A percentile compares a stretch with the other conserved stretches of the same genome.
phyloP scores from a whole-genome alignment of 2,329 filamentous ascomycete species.

The Colletotrichum sansevieriae region DNA sequence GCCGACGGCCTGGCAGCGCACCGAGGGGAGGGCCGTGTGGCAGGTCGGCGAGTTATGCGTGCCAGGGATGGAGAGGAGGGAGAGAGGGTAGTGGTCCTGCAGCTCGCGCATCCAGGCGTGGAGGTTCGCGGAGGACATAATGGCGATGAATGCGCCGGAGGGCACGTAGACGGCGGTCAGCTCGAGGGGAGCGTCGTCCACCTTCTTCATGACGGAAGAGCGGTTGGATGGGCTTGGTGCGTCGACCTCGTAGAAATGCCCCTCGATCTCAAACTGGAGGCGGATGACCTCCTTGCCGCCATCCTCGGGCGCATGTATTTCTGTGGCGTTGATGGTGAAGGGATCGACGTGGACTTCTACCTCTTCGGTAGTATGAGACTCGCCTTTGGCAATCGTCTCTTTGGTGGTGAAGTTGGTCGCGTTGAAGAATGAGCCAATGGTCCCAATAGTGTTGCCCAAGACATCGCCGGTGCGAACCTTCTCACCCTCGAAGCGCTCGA shows the following conservation, averaged over 20 bases:
- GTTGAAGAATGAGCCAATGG: slow-evolving; percentile 59
- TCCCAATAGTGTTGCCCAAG: slow-evolving; percentile 59
- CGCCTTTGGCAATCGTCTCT: slow-evolving; percentile 61
- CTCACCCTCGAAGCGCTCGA: slow-evolving; percentile 78
- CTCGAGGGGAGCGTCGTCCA: slow-evolving; percentile 65
- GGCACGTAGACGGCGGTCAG: slow-evolving; percentile 77
- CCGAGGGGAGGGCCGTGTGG: slow-evolving; percentile 87
- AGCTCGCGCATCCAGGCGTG: slow-evolving; percentile 86
- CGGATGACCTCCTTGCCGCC: slow-evolving; percentile 75
- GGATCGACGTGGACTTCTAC: slow-evolving; percentile 74
- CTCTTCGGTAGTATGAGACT: slow-evolving; percentile 72
- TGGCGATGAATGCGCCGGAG: slow-evolving; percentile 65
- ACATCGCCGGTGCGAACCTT: slow-evolving; percentile 58
- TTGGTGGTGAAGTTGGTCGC: slow-evolving; percentile 52
- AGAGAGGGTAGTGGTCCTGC: slow-evolving; percentile 78
- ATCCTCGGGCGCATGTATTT: slow-evolving; percentile 70
- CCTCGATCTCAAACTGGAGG: slow-evolving; percentile 77
- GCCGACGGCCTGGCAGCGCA: slow-evolving; percentile 89
- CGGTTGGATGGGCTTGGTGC: slow-evolving; percentile 72
- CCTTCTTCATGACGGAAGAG: slow-evolving; percentile 71
- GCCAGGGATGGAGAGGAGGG: slow-evolving; percentile 88
- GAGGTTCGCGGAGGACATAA: slow-evolving; percentile 80
- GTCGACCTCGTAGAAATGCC: slow-evolving; percentile 79
- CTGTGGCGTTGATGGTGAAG: slow-evolving; percentile 75
- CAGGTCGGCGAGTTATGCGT: slow-evolving; percentile 95